Percentiles rank a stretch among this genome's conserved stretches.
phyloP scores from a whole-genome alignment of 495 filamentous ascomycete genomes.

The Neurospora sp. region DNA sequence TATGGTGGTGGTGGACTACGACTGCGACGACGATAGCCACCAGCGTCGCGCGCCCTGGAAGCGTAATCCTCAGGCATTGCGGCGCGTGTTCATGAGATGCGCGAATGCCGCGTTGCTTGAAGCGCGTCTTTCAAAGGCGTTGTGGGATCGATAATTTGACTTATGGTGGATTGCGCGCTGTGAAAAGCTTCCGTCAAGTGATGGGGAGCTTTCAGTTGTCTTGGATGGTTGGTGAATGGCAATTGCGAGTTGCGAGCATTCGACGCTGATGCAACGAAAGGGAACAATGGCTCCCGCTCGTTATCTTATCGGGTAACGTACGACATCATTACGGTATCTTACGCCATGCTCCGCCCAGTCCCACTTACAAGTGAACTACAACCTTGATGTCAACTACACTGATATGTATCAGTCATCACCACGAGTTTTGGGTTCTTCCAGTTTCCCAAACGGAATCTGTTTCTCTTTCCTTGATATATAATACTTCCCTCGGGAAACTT shows the following conservation, averaged over 20 bases:
- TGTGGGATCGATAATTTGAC: not conserved
- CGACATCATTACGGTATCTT: not conserved
- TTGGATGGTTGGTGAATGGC: not conserved
- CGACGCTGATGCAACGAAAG: not conserved
- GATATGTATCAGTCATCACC: not conserved
- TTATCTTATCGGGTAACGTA: not conserved
- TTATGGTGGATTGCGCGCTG: not conserved
- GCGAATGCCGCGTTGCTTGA: not conserved
- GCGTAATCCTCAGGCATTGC: constrained; percentile 18
- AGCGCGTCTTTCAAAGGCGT: not conserved
- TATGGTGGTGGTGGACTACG: constrained; percentile 11
- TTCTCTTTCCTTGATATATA: not conserved
- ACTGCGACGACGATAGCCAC: constrained; percentile 9
- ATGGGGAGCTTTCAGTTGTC: not conserved
- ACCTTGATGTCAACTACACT: not conserved
- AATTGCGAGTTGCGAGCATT: not conserved
- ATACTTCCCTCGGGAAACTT: not conserved
- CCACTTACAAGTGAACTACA: not conserved
- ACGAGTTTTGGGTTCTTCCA: not conserved
- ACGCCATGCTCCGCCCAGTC: not conserved
- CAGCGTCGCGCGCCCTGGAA: constrained; percentile 10
- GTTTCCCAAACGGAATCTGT: not conserved
- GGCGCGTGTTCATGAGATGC: not conserved
- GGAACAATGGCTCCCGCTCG: not conserved
- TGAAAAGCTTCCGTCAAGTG: not conserved